Base-by-base conservation (phyloP, 345 rosid species). In the Rhodomyrtus tomentosa region DNA sequence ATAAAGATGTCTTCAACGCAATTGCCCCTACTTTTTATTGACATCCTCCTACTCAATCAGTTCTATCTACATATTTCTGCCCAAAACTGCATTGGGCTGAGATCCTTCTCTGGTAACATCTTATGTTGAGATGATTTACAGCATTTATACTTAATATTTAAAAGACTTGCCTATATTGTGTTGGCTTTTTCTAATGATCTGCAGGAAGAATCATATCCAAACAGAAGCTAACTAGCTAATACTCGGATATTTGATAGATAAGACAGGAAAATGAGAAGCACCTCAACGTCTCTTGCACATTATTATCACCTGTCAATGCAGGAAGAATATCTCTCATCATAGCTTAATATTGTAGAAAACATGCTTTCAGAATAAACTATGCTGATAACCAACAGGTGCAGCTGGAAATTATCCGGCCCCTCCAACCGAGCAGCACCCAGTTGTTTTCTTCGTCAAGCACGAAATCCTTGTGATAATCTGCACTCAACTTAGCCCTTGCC, bases 391-490 rank as follows among this genome's bases (percentile, higher is more conserved):
- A 93, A 21, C 88, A 87, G 9, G 92, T 84, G 36, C 88, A 86
- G 68, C 92, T 93, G 36, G n/a, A 50, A 2, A 88, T 36, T 15
- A 91, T 86, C 29, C 93, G 82, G 7, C 95, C 96, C 88, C 91
- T 91, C 96, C 94, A 91, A 13, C 93, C 93, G 38, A 88, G 92
- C 45, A 93, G 82, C 90, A 91, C 81, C 95, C 96, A 93, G 50
- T 85, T 36, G 36, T 62, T 87, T 80, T 93, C 90, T 76, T 82
- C 81, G 55, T 90, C 93, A 15, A 90, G 80, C 29, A 85, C 50
- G 32, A 93, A 93, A 76, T 93, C 92, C 80, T 82, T 87, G 85
- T 91, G 92, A 85, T 90, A 92, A 8, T 48, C 10, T 20, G 6
- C 29, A 32, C 86, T 89, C 83, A 90, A 18, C 87, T 76, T 82